Conservation (phyloP, 2,329 filamentous ascomycete species). For the Dothideomycetidae sp. region DNA sequence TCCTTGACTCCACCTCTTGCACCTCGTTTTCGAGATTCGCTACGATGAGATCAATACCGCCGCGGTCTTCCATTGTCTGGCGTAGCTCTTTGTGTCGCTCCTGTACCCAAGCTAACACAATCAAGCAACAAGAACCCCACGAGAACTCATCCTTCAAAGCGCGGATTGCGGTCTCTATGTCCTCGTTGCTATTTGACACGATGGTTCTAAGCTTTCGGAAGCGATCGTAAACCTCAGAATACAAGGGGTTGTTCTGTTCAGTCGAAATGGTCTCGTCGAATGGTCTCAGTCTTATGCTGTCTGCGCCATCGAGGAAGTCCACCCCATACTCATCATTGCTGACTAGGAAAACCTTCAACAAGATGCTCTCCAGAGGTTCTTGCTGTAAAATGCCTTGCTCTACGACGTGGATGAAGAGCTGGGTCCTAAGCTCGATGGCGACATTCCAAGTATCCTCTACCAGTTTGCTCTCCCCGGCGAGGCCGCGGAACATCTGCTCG, state of each 20-base stretch:
- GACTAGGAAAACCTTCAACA: slow-evolving; percentile 28
- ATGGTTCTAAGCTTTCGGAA: neutral
- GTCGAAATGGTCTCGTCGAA: slow-evolving; percentile 1
- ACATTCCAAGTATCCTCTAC: slow-evolving; percentile 33
- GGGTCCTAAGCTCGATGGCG: slow-evolving; percentile 41
- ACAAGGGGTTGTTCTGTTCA: slow-evolving; percentile 3
- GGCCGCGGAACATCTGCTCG: neutral
- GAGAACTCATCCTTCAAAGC: slow-evolving; percentile 1
- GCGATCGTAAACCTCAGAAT: slow-evolving; percentile 1
- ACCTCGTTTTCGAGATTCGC: slow-evolving; percentile 2
- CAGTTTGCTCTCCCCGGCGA: slow-evolving; percentile 28
- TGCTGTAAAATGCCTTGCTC: slow-evolving; percentile 5
- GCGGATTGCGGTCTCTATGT: neutral
- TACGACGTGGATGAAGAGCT: slow-evolving; percentile 17
- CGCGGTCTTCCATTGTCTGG: slow-evolving; percentile 4
- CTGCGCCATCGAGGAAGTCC: slow-evolving; percentile 5
- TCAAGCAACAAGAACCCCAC: slow-evolving; percentile 3
- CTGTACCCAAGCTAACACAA: slow-evolving; percentile 2
- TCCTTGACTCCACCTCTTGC: neutral
- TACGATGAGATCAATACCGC: slow-evolving; percentile 1
- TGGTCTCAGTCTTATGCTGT: neutral
- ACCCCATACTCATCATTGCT: neutral
- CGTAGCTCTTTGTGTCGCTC: slow-evolving; percentile 3
- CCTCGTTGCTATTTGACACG: slow-evolving; percentile 1
- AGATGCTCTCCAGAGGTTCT: slow-evolving; percentile 27